Evolutionary conservation across 257 asterid genomes (phyloP).

Genomic region (Anisodus tanguticus): DNA sequence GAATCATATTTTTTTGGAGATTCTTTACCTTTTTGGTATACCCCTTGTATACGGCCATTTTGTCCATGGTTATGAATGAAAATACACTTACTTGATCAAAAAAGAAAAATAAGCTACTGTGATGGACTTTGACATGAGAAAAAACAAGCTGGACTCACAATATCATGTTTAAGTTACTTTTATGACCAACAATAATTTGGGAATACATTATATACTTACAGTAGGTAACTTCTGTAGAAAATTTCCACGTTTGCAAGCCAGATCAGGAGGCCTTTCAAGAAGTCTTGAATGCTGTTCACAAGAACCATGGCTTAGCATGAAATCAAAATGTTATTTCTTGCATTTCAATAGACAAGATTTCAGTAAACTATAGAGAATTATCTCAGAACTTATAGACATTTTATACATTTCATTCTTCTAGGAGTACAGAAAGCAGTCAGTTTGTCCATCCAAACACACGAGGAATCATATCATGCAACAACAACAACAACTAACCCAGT

Average conservation of each 20-base stretch:
- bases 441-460: not conserved
- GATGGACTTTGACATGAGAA: conserved; percentile 18
- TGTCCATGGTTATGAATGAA: no score
- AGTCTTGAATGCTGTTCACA: conserved; percentile 74
- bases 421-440: not conserved
- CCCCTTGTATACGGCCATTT: no score
- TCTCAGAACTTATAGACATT: conserved; percentile 15
- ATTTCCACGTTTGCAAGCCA: conserved; percentile 76
- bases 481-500: no score
- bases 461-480: not conserved
- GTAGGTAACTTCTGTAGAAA: conserved; percentile 72
- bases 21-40: no score
- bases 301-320: conserved; percentile 18
- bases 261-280: conserved; percentile 93
- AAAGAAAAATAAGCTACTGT: not conserved
- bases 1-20: no score
- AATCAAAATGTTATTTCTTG: not conserved
- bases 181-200: not conserved
- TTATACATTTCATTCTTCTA: not conserved
- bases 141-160: not conserved
- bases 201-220: conserved; percentile 55
- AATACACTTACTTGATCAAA: no score
- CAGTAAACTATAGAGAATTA: not conserved
- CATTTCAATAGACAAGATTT: not conserved
- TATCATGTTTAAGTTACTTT: not conserved